Conservation (phyloP, 2,329 filamentous ascomycete genomes). For the Monilinia aucupariae region DNA sequence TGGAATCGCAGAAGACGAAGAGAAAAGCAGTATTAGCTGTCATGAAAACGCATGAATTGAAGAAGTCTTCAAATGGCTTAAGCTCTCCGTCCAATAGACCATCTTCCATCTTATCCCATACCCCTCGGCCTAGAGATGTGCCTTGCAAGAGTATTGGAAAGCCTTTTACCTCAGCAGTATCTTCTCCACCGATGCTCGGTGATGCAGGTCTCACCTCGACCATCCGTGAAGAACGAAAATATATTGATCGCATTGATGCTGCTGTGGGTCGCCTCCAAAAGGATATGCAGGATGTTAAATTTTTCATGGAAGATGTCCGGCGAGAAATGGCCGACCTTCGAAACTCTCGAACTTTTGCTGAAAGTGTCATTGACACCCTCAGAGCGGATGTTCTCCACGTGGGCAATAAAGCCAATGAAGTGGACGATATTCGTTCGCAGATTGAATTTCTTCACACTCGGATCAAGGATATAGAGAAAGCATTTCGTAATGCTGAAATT, state of each 20-base stretch:
- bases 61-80: constrained; percentile 10
- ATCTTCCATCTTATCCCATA: neutral
- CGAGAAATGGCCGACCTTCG: constrained; percentile 20
- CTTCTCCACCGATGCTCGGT: neutral
- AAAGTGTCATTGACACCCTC: neutral
- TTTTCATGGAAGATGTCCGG: constrained; percentile 32
- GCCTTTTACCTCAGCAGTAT: neutral
- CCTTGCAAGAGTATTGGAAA: neutral
- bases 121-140: neutral
- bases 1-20: constrained; percentile 27
- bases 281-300: constrained; percentile 31
- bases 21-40: constrained; percentile 24
- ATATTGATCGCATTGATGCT: constrained; percentile 32
- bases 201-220: neutral
- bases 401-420: constrained; percentile 26
- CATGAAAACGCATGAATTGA: constrained; percentile 25
- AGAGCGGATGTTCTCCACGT: constrained; percentile 20
- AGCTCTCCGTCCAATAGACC: constrained; percentile 1
- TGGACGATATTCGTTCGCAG: constrained; percentile 23
- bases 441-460: constrained; percentile 4
- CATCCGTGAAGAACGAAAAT: constrained; percentile 25
- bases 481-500: neutral
- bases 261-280: constrained; percentile 29
- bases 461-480: constrained; percentile 2
- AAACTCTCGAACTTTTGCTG: neutral